phyloP scores from a whole-genome alignment of 2,329 filamentous ascomycete species.

The Talaromyces marneffei region DNA sequence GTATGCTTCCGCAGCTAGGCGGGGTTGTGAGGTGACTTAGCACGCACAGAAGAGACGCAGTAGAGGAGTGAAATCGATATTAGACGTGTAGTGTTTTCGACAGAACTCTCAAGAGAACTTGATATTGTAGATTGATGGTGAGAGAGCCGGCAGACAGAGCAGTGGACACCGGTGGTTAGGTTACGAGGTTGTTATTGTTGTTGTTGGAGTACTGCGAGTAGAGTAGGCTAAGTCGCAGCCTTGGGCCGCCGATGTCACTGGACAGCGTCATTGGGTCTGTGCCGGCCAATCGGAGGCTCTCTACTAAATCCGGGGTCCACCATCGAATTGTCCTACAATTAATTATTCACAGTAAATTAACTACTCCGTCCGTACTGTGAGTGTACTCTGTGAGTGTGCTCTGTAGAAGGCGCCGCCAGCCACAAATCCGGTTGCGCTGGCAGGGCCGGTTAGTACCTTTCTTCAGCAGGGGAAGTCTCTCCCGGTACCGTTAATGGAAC shows the following conservation, averaged over 20 bases:
- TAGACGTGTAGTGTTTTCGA: neutral
- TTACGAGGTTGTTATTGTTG: neutral
- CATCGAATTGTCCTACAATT: neutral
- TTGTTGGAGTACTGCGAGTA: neutral
- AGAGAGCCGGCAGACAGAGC: neutral
- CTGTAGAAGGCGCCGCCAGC: no score
- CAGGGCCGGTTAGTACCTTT: no score
- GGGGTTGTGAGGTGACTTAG: neutral
- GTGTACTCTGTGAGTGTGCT: no score
- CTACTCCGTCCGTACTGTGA: no score
- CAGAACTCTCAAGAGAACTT: neutral
- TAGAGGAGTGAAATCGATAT: neutral
- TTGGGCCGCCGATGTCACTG: neutral
- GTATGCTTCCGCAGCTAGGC: constrained; percentile 6
- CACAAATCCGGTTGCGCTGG: no score
- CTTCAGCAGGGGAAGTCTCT: no score
- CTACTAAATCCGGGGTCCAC: neutral
- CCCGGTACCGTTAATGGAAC: no score
- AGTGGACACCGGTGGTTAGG: neutral
- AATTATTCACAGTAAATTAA: no score
- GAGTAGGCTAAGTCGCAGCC: neutral
- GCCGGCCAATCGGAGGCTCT: neutral
- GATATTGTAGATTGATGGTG: neutral
- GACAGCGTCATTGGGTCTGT: neutral
- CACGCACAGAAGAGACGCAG: neutral